A percentile compares a stretch with the other conserved stretches of the same genome.
phyloP scores from a whole-genome alignment of 2,329 filamentous ascomycete genomes.

The Aspergillus vadensis region DNA sequence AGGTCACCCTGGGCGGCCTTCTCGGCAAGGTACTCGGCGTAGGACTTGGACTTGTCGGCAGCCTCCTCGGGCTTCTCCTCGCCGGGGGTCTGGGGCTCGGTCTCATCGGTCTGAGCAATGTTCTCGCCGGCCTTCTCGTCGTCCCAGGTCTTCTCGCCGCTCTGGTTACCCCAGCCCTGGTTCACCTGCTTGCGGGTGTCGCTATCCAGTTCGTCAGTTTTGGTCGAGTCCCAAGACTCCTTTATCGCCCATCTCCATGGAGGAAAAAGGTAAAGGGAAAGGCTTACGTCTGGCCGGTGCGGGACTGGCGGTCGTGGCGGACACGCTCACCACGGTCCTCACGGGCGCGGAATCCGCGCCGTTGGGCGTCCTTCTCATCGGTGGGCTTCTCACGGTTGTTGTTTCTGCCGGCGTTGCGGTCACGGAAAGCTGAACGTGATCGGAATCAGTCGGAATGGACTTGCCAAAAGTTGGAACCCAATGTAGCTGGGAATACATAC shows the following conservation, averaged over 20 bases:
- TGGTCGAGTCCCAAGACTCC: too few species aligned
- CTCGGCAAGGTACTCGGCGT: slow-evolving; percentile 82
- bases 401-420: slow-evolving; percentile 76
- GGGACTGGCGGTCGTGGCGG: slow-evolving; percentile 65
- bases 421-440: slow-evolving; percentile 72
- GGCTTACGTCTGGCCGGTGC: slow-evolving; percentile 61
- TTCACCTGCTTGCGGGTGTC: slow-evolving; percentile 58
- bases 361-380: slow-evolving; percentile 56
- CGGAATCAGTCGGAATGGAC: slow-evolving; percentile 18
- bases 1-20: slow-evolving; percentile 68
- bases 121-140: slow-evolving; percentile 90
- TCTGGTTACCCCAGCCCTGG: slow-evolving; percentile 83
- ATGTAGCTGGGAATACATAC: slow-evolving; percentile 58
- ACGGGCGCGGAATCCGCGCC: slow-evolving; percentile 46
- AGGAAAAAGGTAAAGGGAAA: not conserved
- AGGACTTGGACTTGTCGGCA: slow-evolving; percentile 88
- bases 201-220: slow-evolving; percentile 26
- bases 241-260: not conserved
- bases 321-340: slow-evolving; percentile 58
- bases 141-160: slow-evolving; percentile 80
- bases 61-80: slow-evolving; percentile 58
- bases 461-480: not conserved
- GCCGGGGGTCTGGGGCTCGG: slow-evolving; percentile 61
- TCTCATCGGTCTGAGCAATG: slow-evolving; percentile 83
- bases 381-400: slow-evolving; percentile 80